Evolutionary conservation across 345 rosid genomes (phyloP).

Genomic region (Eucalyptus regnans): DNA sequence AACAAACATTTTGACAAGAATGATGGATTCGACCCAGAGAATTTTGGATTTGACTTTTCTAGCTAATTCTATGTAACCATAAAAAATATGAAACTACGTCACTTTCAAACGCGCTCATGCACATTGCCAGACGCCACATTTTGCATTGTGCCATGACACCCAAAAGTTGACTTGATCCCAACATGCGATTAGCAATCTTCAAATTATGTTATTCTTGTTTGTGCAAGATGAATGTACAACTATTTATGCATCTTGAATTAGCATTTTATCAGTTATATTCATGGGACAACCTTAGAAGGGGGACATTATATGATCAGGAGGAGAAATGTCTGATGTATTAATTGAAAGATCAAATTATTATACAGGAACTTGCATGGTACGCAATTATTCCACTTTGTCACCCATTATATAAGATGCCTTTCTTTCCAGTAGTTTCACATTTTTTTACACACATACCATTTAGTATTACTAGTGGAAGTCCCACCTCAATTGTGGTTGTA

Average conservation of each 20-base stretch:
- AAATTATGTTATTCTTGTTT: neutral
- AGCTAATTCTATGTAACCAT: too few relatives aligned
- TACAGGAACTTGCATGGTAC: fast-evolving
- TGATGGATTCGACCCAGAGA: too few relatives aligned
- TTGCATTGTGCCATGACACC: neutral
- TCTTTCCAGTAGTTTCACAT: neutral
- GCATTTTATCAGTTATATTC: neutral
- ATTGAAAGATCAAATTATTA: neutral
- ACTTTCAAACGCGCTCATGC: fast-evolving
- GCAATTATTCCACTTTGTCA: neutral
- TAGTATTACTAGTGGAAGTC: too few relatives aligned
- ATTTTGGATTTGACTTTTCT: too few relatives aligned
- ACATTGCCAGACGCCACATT: neutral
- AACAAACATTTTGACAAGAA: too few relatives aligned
- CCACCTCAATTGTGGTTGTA: too few relatives aligned
- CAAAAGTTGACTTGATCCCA: neutral
- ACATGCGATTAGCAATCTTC: neutral
- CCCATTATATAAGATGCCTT: neutral
- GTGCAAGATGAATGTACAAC: neutral
- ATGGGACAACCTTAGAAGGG: neutral
- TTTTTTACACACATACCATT: too few relatives aligned
- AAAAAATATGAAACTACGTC: too few relatives aligned
- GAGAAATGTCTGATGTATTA: neutral
- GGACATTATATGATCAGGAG: neutral
- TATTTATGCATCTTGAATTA: fast-evolving